Conservation (phyloP, 2,329 filamentous ascomycete genomes). For the Blastomyces emzantsi region DNA sequence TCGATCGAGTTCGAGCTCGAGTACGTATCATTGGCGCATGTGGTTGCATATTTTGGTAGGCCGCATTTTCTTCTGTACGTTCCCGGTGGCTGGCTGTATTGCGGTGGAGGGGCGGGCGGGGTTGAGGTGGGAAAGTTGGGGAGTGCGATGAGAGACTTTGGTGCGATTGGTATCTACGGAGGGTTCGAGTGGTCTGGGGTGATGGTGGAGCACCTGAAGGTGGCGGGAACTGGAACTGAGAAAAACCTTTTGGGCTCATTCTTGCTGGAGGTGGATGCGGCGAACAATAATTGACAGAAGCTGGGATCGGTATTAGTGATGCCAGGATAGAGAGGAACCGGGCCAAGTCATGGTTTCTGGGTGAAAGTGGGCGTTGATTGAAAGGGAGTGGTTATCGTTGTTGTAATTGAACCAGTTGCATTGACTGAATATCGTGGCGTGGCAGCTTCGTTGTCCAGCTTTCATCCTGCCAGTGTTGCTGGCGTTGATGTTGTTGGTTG, state of each 20-base stretch:
- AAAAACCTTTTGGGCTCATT: conserved; percentile 21
- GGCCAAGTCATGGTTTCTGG: not conserved
- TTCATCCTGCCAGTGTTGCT: not conserved
- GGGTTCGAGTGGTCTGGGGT: conserved; percentile 55
- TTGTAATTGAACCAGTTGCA: not conserved
- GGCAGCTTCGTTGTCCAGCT: not conserved
- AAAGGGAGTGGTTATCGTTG: not conserved
- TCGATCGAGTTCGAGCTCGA: conserved; percentile 53
- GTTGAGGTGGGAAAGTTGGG: conserved; percentile 54
- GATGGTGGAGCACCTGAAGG: conserved; percentile 34
- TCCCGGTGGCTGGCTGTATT: conserved; percentile 19
- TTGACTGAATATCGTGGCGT: not conserved
- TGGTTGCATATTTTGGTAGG: conserved; percentile 22
- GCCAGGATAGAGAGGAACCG: conserved; percentile 1
- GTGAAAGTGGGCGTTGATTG: not conserved
- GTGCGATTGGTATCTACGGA: conserved; percentile 68
- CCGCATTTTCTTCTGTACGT: conserved; percentile 9
- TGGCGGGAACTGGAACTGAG: conserved; percentile 21
- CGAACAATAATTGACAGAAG: conserved; percentile 2
- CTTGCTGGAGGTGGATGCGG: conserved; percentile 10
- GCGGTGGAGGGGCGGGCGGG: conserved; percentile 41
- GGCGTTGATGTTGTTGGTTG: not conserved
- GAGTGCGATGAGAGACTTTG: conserved; percentile 51
- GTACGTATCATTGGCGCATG: conserved; percentile 23
- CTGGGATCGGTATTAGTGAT: conserved; percentile 18